Evolutionary conservation across 2,329 filamentous ascomycete genomes (phyloP).

Genomic region (Alternaria viburni): DNA sequence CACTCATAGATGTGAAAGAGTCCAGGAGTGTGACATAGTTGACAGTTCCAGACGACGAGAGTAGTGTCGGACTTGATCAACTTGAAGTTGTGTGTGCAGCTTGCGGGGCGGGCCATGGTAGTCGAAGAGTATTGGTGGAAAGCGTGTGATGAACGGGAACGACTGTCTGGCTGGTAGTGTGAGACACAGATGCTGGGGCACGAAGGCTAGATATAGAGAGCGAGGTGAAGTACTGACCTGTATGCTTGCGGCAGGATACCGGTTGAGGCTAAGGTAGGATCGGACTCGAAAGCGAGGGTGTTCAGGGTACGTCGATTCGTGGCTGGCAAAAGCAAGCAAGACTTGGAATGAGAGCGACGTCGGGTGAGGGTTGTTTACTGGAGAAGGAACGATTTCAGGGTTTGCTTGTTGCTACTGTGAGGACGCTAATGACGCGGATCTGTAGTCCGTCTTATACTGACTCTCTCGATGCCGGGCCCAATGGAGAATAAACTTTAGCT

Average conservation of each 20-base stretch:
- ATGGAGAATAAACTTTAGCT: conserved; percentile 32
- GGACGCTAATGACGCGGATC: conserved; percentile 39
- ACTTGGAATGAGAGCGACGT: conserved; percentile 25
- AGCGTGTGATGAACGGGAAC: conserved; percentile 11
- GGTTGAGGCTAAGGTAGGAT: conserved; percentile 36
- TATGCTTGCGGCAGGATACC: conserved; percentile 20
- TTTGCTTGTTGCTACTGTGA: conserved; percentile 29
- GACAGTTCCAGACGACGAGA: conserved; percentile 60
- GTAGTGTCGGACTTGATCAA: conserved; percentile 60
- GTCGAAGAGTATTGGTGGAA: conserved; percentile 6
- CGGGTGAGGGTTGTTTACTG: conserved; percentile 19
- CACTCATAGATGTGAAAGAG: conserved; percentile 61
- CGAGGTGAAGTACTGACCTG: conserved; percentile 28
- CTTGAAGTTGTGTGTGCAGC: conserved; percentile 57
- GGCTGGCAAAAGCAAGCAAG: conserved; percentile 47
- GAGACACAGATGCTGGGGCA: conserved; percentile 20
- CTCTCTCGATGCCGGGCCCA: conserved; percentile 20
- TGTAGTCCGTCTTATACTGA: conserved; percentile 45
- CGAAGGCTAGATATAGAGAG: conserved; percentile 32
- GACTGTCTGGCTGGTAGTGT: conserved; percentile 32
- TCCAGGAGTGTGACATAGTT: conserved; percentile 58
- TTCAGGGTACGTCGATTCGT: conserved; percentile 34
- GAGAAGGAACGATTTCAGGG: conserved; percentile 21
- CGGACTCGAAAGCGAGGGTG: conserved; percentile 33
- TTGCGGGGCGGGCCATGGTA: conserved; percentile 56